phyloP scores from a whole-genome alignment of 2,329 filamentous ascomycete species.

The Pseudocercospora cruenta region DNA sequence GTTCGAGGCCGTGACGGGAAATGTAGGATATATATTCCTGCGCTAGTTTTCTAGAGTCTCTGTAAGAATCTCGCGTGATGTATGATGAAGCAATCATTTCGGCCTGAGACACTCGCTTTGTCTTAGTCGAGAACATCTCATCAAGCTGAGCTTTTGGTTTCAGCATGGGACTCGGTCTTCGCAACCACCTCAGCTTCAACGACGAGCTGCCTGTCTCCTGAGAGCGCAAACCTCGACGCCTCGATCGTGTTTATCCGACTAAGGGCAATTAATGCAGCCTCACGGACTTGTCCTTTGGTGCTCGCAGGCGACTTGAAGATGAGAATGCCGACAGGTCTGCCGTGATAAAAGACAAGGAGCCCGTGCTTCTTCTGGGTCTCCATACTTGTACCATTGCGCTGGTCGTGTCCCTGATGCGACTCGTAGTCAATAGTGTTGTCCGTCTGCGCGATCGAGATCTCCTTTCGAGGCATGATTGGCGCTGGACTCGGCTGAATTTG shows the following conservation, averaged over 20 bases:
- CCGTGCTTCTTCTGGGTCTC: neutral
- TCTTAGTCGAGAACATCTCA: neutral
- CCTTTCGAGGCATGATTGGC: neutral
- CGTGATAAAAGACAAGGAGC: neutral
- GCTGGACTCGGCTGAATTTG: neutral
- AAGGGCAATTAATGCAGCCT: neutral
- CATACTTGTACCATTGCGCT: neutral
- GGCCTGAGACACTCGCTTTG: neutral
- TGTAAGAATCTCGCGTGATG: neutral
- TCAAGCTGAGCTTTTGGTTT: neutral
- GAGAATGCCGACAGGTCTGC: neutral
- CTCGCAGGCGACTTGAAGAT: neutral
- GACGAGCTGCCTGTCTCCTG: neutral
- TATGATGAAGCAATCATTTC: neutral
- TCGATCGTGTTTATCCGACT: neutral
- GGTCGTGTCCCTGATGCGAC: neutral
- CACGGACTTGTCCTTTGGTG: neutral
- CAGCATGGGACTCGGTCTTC: neutral
- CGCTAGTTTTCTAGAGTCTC: neutral
- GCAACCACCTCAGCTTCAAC: neutral
- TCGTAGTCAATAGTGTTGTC: neutral
- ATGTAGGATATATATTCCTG: neutral
- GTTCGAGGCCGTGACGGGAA: neutral
- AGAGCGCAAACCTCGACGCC: too few species aligned
- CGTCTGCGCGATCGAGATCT: neutral